These are phyloP conservation scores for Vigna mungo DNA, from an alignment of 306 rosid species.

Conservation along the genomic window DNA sequence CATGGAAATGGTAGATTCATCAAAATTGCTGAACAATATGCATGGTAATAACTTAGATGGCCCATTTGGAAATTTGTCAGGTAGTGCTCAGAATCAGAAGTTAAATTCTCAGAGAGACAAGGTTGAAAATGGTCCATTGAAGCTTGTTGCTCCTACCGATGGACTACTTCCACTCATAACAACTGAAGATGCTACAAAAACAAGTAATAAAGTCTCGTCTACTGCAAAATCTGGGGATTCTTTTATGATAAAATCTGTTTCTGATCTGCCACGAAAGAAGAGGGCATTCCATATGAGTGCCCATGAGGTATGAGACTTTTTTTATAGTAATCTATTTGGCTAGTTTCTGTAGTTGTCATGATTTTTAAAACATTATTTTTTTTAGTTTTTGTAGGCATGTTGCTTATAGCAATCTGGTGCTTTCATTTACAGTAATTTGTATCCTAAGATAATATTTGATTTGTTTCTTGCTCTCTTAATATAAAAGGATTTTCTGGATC, in stretches of 20 bases:
- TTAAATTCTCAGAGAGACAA: constrained; percentile 51
- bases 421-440: constrained; percentile 12
- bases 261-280: constrained; percentile 59
- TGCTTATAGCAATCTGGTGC: constrained; percentile 27
- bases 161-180: constrained; percentile 44
- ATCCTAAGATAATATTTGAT: constrained; percentile 22
- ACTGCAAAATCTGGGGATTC: constrained; percentile 47
- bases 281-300: constrained; percentile 85
- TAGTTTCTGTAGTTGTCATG: no score
- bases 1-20: constrained; percentile 77
- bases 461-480: constrained; percentile 34
- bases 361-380: not conserved
- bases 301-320: constrained; percentile 71
- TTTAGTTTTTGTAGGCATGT: not conserved
- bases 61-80: constrained; percentile 38
- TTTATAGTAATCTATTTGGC: not conserved
- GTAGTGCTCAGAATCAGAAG: constrained; percentile 46
- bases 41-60: constrained; percentile 44
- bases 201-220: constrained; percentile 45
- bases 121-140: constrained; percentile 58
- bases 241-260: constrained; percentile 46
- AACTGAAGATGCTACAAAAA: constrained; percentile 43
- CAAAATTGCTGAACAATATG: constrained; percentile 57
- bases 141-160: constrained; percentile 48
- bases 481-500: constrained; percentile 71